Evolutionary conservation across 768 basidiomycete species (phyloP).

Genomic region (Panus rudis): DNA sequence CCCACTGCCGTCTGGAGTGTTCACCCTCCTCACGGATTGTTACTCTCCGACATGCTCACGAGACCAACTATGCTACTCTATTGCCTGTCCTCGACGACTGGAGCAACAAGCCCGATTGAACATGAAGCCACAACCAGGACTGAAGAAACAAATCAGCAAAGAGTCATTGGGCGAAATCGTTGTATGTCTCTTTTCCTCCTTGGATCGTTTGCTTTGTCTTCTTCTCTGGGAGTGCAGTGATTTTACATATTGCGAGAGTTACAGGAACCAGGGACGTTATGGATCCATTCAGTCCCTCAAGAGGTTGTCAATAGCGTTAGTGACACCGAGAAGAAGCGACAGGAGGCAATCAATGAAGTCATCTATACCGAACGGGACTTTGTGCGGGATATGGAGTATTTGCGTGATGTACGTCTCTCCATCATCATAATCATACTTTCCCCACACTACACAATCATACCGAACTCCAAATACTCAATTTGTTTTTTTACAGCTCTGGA

Average conservation of each 20-base stretch:
- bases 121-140: conserved; percentile 87
- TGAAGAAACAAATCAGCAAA: conserved; percentile 76
- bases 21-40: conserved; percentile 93
- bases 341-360: conserved; percentile 98
- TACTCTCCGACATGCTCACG: conserved; percentile 96
- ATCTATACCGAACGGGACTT: conserved; percentile 95
- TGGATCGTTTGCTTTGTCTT: conserved; percentile 1
- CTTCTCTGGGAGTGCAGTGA: no score
- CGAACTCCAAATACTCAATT: no score
- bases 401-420: conserved; percentile 72
- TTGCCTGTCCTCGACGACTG: conserved; percentile 87
- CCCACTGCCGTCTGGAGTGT: conserved; percentile 85
- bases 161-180: conserved; percentile 78
- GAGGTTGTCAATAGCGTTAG: conserved; percentile 91
- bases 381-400: conserved; percentile 95
- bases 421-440: no score
- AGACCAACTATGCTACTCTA: conserved; percentile 94
- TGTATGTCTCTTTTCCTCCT: conserved; percentile 33
- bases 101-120: conserved; percentile 94
- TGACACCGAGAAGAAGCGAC: conserved; percentile 89
- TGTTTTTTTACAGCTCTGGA: conserved; percentile 60
- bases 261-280: conserved; percentile 76
- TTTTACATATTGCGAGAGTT: conserved; percentile 21
- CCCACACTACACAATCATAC: no score
- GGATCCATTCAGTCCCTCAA: conserved; percentile 94